A percentile compares a stretch with the other conserved stretches of the same genome.
These are phyloP conservation scores for Cucumis hystrix DNA, from an alignment of 306 rosid genomes.

Conservation along the genomic window DNA sequence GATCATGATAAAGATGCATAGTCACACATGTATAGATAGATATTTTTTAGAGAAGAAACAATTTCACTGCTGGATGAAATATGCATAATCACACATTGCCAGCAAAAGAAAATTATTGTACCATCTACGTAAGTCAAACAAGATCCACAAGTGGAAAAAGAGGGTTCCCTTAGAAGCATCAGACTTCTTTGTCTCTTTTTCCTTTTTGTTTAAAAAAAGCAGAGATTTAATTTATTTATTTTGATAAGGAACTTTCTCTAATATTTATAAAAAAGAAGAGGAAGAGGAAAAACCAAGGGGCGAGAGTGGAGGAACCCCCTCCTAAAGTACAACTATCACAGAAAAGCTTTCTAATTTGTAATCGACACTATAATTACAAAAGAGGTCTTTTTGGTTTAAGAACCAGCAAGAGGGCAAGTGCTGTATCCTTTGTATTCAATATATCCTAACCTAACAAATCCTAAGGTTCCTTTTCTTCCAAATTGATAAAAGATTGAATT, in stretches of 20 bases:
- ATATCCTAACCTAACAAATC: not conserved
- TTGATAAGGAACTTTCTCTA: no score
- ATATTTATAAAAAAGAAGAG: no score
- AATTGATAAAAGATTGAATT: not conserved
- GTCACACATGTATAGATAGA: not conserved
- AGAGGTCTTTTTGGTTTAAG: not conserved
- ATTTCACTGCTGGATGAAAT: not conserved
- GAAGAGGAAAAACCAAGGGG: no score
- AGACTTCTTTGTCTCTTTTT: not conserved
- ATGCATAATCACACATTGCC: not conserved
- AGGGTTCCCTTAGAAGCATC: not conserved
- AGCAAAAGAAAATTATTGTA: not conserved
- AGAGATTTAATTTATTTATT: no score
- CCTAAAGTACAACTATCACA: not conserved
- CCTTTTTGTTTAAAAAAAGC: not conserved
- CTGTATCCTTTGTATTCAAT: not conserved
- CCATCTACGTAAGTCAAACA: not conserved
- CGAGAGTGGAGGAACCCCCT: no score
- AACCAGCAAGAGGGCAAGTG: not conserved
- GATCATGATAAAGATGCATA: not conserved
- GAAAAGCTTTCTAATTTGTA: not conserved
- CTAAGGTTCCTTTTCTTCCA: not conserved
- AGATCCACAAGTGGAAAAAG: not conserved
- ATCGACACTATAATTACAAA: not conserved
- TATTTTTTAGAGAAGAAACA: no score